These are phyloP conservation scores for Emmonsiellopsis sp. DNA, from an alignment of 2,329 filamentous ascomycete genomes.

Conservation along the genomic window DNA sequence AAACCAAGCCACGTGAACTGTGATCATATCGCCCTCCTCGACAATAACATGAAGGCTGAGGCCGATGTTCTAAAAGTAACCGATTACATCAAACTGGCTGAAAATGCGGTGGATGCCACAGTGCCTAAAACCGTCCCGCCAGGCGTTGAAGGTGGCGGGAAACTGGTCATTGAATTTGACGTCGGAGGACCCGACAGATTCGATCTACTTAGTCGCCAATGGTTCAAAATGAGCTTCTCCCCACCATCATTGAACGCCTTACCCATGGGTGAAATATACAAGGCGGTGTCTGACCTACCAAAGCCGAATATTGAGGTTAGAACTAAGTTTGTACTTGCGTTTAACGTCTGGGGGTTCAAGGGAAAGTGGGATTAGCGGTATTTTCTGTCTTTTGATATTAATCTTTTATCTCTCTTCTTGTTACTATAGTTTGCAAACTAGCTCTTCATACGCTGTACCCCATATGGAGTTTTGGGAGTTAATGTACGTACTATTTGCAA, in stretches of 20 bases:
- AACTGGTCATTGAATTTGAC: slow-evolving; percentile 3
- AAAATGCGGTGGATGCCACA: background rate
- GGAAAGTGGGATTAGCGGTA: background rate
- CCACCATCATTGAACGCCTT: slow-evolving; percentile 1
- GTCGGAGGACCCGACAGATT: slow-evolving; percentile 2
- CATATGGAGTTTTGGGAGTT: too few relatives aligned
- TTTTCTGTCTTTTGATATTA: background rate
- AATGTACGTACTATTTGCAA: too few relatives aligned
- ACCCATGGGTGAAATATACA: slow-evolving; percentile 3
- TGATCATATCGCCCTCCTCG: slow-evolving; percentile 2
- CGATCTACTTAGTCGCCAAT: background rate
- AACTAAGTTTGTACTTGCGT: background rate
- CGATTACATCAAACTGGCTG: slow-evolving; percentile 3
- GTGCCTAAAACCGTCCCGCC: slow-evolving; percentile 3
- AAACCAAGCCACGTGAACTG: slow-evolving; percentile 3
- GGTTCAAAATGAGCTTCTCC: slow-evolving; percentile 1
- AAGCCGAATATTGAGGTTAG: slow-evolving; percentile 2
- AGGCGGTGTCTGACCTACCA: background rate
- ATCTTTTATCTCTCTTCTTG: background rate
- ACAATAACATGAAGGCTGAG: background rate
- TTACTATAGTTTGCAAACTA: background rate
- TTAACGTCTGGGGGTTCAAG: slow-evolving; percentile 3
- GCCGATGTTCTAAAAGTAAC: background rate
- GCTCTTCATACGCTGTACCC: too few relatives aligned
- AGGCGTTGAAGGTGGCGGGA: background rate